Percentiles rank a stretch among this genome's conserved stretches.
Evolutionary conservation across 1,284 basidiomycete species (phyloP).

Genomic region (Boletus sp.): DNA sequence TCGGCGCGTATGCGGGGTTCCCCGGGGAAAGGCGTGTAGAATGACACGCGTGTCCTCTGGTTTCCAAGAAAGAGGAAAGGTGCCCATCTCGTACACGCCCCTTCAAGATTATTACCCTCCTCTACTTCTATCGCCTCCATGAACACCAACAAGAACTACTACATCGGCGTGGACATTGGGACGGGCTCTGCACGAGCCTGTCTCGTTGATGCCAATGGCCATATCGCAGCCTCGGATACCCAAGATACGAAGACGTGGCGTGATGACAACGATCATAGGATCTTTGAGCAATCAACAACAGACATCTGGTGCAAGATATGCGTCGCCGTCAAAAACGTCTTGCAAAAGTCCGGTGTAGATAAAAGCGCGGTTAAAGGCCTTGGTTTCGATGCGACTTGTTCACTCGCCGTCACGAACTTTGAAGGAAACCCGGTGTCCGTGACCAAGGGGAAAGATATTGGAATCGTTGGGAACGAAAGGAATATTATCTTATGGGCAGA

Average conservation of each 20-base stretch:
- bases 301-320: constrained; percentile 89
- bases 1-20: constrained; percentile 4
- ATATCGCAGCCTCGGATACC: constrained; percentile 76
- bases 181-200: constrained; percentile 94
- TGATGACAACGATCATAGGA: constrained; percentile 82
- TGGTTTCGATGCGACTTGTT: constrained; percentile 98
- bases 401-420: constrained; percentile 84
- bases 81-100: constrained; percentile 8
- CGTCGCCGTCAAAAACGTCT: constrained; percentile 69
- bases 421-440: constrained; percentile 81
- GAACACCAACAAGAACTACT: constrained; percentile 46
- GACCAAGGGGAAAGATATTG: constrained; percentile 69
- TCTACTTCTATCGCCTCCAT: constrained; percentile 20
- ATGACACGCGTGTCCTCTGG: constrained; percentile 1
- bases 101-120: not conserved
- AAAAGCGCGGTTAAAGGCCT: constrained; percentile 81
- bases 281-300: constrained; percentile 92
- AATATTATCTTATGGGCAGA: constrained; percentile 95
- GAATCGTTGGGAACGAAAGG: constrained; percentile 62
- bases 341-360: constrained; percentile 64
- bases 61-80: constrained; percentile 1
- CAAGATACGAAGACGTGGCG: constrained; percentile 86
- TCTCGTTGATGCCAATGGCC: constrained; percentile 78
- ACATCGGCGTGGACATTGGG: constrained; percentile 80
- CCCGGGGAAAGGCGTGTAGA: constrained; percentile 2